Evolutionary conservation across 805 yeast species (phyloP), one percentile per base, ranked within the genome.

Genomic region (Myxozyma mucilagina): DNA sequence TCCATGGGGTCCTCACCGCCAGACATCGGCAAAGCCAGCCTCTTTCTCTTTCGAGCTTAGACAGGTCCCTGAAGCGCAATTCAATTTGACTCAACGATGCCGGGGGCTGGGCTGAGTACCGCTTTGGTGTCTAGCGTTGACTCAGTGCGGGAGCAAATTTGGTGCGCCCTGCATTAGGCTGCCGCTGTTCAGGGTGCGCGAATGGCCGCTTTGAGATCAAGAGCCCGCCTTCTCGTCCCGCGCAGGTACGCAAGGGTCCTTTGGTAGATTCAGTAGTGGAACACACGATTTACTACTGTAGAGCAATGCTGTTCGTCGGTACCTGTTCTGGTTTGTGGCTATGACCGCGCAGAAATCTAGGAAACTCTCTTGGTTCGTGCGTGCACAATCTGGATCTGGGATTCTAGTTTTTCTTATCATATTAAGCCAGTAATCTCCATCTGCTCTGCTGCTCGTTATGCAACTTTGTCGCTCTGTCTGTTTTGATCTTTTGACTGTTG

Each of bases 151-250:
- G 14, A n/a, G 5, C 13, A 13, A 10, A 20, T 41, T 4, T 2
- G 20, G 48, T 24, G 34, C 16, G 3, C 18, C 14, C 20, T n/a
- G 20, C 11, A 41, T n/a, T 34, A 32, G 39, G 14, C 41, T 18
- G 2, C 20, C 52, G 18, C 35, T 4, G 16, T 48, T 16, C 38
- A 34, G 29, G 53, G 44, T 18, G 31, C 31, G 1, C 14, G 10
- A 6, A 16, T 32, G 34, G 24, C 48, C 56, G 56, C 48, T 39
- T 52, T 43, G 42, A 43, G 56, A 31, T 32, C 9, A 6, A 2
- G 18, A 18, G 20, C 56, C 56, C 48, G 56, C 56, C 56, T 39
- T 52, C 56, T 42, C 41, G 4, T 4, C 39, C 29, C 29, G 29
- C 29, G 4, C 29, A 24, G 29, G 29, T 24, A 24, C 29, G 29